phyloP scores from a whole-genome alignment of 73 alveolate species.

The Paramecium octaurelia region DNA sequence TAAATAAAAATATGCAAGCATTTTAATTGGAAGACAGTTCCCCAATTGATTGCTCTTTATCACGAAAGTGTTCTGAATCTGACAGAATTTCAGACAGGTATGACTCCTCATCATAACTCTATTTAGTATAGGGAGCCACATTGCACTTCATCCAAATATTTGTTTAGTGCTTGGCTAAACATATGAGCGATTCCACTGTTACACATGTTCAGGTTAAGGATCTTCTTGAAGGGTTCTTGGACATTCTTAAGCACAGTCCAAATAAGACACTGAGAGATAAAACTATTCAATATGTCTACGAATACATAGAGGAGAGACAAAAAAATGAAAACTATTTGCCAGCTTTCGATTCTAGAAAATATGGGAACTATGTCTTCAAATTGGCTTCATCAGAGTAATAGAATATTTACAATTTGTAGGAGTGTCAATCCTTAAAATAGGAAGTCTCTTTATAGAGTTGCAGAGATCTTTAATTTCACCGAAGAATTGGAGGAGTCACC shows the following conservation, averaged over 20 bases:
- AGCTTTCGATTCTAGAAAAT: not conserved
- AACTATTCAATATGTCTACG: not conserved
- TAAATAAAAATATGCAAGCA: not conserved
- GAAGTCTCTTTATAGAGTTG: not conserved
- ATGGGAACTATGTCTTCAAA: not conserved
- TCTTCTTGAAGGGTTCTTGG: not conserved
- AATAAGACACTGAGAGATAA: conserved; percentile 30
- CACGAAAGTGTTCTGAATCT: not conserved
- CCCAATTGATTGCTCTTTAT: not conserved
- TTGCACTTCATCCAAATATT: conserved; percentile 25
- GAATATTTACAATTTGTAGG: not conserved
- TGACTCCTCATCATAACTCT: not conserved
- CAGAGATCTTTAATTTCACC: not conserved
- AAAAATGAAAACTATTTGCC: not conserved
- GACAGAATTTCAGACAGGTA: not conserved
- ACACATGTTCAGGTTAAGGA: not conserved
- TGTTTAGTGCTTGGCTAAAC: not conserved
- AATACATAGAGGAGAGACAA: not conserved
- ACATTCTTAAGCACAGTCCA: not conserved
- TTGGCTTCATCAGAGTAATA: not conserved
- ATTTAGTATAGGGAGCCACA: not conserved
- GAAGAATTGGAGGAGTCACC: not conserved
- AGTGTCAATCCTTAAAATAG: conserved; percentile 8
- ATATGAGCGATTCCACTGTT: not conserved
- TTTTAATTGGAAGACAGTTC: conserved; percentile 11